A percentile compares a stretch with the other conserved stretches of the same genome.
phyloP scores from a whole-genome alignment of 2,329 filamentous ascomycete species.

The Botrytis elliptica region DNA sequence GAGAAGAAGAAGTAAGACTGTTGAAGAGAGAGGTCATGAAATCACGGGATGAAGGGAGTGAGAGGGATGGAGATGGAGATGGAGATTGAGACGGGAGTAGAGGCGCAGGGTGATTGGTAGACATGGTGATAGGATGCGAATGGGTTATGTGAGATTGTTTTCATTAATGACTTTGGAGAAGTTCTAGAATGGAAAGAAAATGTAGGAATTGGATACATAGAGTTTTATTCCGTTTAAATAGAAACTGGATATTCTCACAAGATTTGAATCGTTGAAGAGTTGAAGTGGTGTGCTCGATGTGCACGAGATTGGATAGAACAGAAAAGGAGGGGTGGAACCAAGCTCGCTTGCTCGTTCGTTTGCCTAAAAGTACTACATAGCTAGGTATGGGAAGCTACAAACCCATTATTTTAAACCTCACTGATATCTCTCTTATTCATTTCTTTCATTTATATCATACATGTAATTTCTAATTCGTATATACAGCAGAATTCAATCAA shows the following conservation, averaged over 20 bases:
- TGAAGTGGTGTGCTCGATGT: background rate
- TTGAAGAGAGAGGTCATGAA: conserved; percentile 37
- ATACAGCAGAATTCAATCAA: background rate
- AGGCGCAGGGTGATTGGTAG: background rate
- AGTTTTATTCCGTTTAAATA: background rate
- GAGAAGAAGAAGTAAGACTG: conserved; percentile 26
- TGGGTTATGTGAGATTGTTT: background rate
- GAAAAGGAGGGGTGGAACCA: conserved; percentile 1
- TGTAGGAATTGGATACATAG: background rate
- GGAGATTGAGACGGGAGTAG: background rate
- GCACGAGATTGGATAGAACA: background rate
- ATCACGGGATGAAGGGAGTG: conserved; percentile 33
- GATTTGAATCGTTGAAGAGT: background rate
- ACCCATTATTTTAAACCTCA: background rate
- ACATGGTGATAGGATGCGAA: background rate
- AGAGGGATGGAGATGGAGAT: background rate
- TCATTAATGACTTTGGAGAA: background rate
- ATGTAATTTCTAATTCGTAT: too few species aligned
- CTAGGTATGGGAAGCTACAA: background rate
- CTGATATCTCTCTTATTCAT: background rate
- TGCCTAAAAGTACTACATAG: background rate
- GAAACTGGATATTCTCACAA: background rate
- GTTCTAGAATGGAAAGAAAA: background rate
- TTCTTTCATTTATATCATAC: conserved; percentile 2
- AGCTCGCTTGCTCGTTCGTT: conserved; percentile 9